Evolutionary conservation across 2,329 filamentous ascomycete genomes (phyloP), one percentile per base, ranked within the genome.

Genomic region (Xylogone sp.): DNA sequence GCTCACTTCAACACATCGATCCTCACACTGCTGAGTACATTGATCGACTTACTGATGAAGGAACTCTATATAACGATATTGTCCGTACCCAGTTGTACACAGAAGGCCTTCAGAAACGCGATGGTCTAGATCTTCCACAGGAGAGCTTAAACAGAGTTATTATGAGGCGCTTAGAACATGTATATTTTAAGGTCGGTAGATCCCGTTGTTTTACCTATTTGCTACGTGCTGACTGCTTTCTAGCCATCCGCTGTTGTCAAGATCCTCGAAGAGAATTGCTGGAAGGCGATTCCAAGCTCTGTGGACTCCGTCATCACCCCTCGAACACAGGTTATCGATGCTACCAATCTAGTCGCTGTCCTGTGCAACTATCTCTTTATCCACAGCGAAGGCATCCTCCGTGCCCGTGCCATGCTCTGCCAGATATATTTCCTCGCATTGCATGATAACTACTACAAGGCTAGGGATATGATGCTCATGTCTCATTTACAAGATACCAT

Each of bases 401-500:
- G 93, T 59, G 95, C 93, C 54, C 87, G 94, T 54, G 93, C 94
- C 44, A 97, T 99, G 92, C 81, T 99, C 56, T 97, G 90, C 79
- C 91, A 97, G 74, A 94, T 99, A 57, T 99, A 99, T 78, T 96
- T 96, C 84, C 81, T 97, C 62, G 94, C 94, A 47, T 82, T 99
- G 49, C 94, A 99, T 73, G 92, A 97, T 73, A 87, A 96, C 65
- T 99, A 97, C 81, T 97, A 96, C 82, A 90, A 88, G 74, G 88
- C 94, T 65, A 89, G 94, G 60, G 95, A 99, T 72, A 93, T 99
- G 88, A 96, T 97, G 87, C 84, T 99, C 71, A 99, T 99, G 91
- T 99, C 94, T 18, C 94, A 99, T 76, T 78, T 99, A 68, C 93
- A 97, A 69, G 94, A 99, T 78, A 96, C 89, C 50, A 99, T 99